A percentile compares a stretch with the other conserved stretches of the same genome.
These are phyloP conservation scores for Candida tropicalis DNA, from an alignment of 1,139 yeast species.

Conservation along the genomic window DNA sequence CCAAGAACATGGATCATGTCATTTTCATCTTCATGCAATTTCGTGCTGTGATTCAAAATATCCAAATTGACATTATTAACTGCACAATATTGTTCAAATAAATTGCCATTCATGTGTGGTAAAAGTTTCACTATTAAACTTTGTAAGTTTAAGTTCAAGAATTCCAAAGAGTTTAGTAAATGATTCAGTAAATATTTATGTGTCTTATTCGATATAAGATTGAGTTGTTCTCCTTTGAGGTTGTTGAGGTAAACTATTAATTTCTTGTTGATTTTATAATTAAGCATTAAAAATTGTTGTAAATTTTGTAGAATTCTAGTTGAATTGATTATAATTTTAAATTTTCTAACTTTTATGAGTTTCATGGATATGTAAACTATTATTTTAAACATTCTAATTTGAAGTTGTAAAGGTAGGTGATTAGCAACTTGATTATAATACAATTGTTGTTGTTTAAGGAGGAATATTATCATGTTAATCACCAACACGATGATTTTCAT, in stretches of 20 bases:
- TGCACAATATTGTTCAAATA: slow-evolving; percentile 44
- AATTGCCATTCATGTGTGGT: slow-evolving; percentile 40
- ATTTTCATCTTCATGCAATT: slow-evolving; percentile 17
- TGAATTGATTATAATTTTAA: slow-evolving; percentile 27
- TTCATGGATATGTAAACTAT: slow-evolving; percentile 35
- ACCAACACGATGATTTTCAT: slow-evolving; percentile 21
- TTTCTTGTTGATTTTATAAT: slow-evolving; percentile 42
- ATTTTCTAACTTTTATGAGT: slow-evolving; percentile 30
- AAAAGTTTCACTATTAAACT: slow-evolving; percentile 33
- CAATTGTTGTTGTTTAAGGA: slow-evolving; percentile 24
- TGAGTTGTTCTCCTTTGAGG: slow-evolving; percentile 31
- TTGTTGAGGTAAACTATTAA: slow-evolving; percentile 35
- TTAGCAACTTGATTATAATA: slow-evolving; percentile 4
- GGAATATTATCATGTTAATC: slow-evolving; percentile 25
- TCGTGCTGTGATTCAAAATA: slow-evolving; percentile 15
- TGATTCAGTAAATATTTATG: slow-evolving; percentile 11
- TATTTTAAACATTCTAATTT: slow-evolving; percentile 29
- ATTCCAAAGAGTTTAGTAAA: slow-evolving; percentile 24
- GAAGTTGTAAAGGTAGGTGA: slow-evolving; percentile 5
- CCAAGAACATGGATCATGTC: slow-evolving; percentile 10
- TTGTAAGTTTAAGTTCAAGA: slow-evolving; percentile 33
- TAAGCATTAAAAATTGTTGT: slow-evolving; percentile 35
- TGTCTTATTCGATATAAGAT: slow-evolving; percentile 21
- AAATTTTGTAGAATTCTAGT: slow-evolving; percentile 27
- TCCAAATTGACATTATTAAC: slow-evolving; percentile 36